Evolutionary conservation across 2,329 filamentous ascomycete species (phyloP).

Genomic region (Trichoderma simmonsii): DNA sequence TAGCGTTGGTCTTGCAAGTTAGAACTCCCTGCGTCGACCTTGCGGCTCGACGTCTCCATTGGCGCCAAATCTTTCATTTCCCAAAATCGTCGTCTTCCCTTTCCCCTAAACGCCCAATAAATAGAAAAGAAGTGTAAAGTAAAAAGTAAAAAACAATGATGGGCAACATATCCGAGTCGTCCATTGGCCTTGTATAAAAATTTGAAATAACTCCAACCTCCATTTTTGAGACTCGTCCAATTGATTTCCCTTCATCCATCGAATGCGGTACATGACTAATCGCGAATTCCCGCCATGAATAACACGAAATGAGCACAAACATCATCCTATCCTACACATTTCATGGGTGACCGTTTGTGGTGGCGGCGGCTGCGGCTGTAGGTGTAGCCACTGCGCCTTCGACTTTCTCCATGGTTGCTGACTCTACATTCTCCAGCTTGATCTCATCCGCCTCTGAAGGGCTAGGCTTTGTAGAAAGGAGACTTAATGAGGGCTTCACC

Average conservation of each 20-base stretch:
- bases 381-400: slow-evolving; percentile 27
- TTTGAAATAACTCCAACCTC: slow-evolving; percentile 28
- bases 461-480: slow-evolving; percentile 32
- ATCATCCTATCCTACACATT: slow-evolving; percentile 23
- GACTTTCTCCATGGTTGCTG: slow-evolving; percentile 29
- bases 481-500: slow-evolving; percentile 32
- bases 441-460: slow-evolving; percentile 36
- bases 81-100: not conserved
- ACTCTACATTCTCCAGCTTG: slow-evolving; percentile 37
- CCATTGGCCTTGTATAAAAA: slow-evolving; percentile 16
- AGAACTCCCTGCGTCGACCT: not conserved
- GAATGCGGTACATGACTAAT: slow-evolving; percentile 20
- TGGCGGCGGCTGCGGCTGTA: slow-evolving; percentile 22
- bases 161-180: not conserved
- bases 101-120: slow-evolving; percentile 1
- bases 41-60: slow-evolving; percentile 1
- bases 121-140: not conserved
- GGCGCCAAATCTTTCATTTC: slow-evolving; percentile 7
- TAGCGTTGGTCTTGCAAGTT: not conserved
- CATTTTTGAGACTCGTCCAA: slow-evolving; percentile 26
- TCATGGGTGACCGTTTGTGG: slow-evolving; percentile 29
- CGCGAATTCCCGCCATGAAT: not conserved
- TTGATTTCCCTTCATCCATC: slow-evolving; percentile 20
- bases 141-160: not conserved
- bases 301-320: slow-evolving; percentile 26